phyloP scores from a whole-genome alignment of 495 filamentous ascomycete species.

The Hyaloscypha variabilis region DNA sequence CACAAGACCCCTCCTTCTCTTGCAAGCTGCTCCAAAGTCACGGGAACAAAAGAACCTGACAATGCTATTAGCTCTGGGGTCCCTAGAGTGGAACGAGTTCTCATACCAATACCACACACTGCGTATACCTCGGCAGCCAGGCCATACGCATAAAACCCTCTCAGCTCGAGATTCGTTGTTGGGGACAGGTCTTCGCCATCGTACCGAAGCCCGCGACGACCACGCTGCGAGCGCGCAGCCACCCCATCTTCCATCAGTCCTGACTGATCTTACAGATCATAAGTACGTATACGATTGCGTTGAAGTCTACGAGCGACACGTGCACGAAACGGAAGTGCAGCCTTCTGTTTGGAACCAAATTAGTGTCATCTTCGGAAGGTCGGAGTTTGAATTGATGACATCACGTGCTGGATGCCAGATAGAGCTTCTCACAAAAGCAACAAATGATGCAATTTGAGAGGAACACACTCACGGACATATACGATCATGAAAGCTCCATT shows the following conservation, averaged over 20 bases:
- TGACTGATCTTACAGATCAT: background rate
- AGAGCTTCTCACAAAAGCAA: background rate
- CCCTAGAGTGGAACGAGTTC: background rate
- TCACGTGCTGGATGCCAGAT: background rate
- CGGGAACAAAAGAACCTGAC: slow-evolving; percentile 89
- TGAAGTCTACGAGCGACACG: background rate
- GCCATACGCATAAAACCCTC: slow-evolving; percentile 93
- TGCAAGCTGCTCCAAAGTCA: slow-evolving; percentile 90
- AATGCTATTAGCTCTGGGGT: background rate
- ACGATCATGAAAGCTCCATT: background rate
- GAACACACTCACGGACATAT: background rate
- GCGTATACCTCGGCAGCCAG: slow-evolving; percentile 97
- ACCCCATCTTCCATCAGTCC: slow-evolving; percentile 25
- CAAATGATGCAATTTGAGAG: background rate
- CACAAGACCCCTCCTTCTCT: slow-evolving; percentile 83
- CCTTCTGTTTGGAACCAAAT: background rate
- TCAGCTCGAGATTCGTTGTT: slow-evolving; percentile 83
- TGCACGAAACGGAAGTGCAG: background rate
- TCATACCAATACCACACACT: slow-evolving; percentile 73
- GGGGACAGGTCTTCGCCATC: slow-evolving; percentile 84
- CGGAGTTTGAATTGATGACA: background rate
- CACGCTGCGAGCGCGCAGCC: slow-evolving; percentile 8
- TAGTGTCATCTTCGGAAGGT: background rate
- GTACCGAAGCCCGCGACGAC: slow-evolving; percentile 50
- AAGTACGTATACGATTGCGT: background rate